Evolutionary conservation across 768 basidiomycete genomes (phyloP), one percentile per base, ranked within the genome.

Genomic region (Hygrocybe coccinea): DNA sequence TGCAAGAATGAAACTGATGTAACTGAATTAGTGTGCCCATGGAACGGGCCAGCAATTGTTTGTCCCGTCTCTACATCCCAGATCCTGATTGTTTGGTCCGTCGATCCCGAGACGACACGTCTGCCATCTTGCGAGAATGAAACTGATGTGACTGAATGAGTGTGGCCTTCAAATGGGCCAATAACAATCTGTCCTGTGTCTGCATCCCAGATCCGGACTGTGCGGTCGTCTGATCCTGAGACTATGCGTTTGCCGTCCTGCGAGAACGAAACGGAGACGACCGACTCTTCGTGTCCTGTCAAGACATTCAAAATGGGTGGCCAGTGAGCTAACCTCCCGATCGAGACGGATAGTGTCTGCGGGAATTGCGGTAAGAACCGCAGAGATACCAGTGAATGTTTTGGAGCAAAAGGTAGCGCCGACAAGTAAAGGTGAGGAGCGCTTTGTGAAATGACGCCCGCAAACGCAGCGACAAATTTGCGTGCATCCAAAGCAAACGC

Each of bases 391-490:
- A 52, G 43, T 25, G 67, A 69, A 35, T 60, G 56, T 1, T 37
- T 52, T 1, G 74, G 72, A 11, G 65, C 58, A 41, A 72, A 72
- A 15, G 72, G 65, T 35, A 76, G 59, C 17, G 71, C 74, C 24
- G 74, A 75, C 5, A 76, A 17, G 56, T 76, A 76, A 5, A 76
- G 65, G 38, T 76, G 73, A 10, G 72, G 69, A 14, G 66, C 57
- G 39, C 48, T 50, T 38, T 38, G 19, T 1, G 55, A 38, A 12
- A 50, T 50, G 24, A 34, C 15, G 9, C 9, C 24, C 21, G 56
- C 62, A 62, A 74, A 76, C 2, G 52, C 15, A 9, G 58, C 59
- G 10, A 74, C 57, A 55, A 76, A 75, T 15, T 57, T 58, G 14
- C 44, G 4, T 29, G 4, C 29, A 29, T 29, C 29, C 29, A 29